phyloP scores from a whole-genome alignment of 257 asterid genomes.

The Vinca minor region DNA sequence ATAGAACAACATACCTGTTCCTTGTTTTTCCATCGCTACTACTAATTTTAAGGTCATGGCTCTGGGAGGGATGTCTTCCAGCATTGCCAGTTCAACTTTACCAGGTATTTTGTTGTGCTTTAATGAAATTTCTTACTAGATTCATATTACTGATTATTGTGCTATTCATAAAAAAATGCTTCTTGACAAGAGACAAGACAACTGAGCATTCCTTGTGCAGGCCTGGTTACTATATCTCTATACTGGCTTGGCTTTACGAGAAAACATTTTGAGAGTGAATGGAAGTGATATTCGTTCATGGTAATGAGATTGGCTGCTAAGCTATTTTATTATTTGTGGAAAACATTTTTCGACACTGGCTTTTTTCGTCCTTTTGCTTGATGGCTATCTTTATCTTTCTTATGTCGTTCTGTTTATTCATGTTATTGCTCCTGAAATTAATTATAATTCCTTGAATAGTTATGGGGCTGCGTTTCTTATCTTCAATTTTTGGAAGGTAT shows the following conservation, averaged over 20 bases:
- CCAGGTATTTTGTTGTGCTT: constrained; percentile 43
- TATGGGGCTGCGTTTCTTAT: too few relatives aligned
- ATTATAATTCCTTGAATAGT: not conserved
- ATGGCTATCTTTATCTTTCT: not conserved
- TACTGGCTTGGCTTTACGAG: constrained; percentile 92
- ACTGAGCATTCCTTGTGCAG: constrained; percentile 29
- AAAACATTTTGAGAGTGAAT: constrained; percentile 84
- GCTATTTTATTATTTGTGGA: not conserved
- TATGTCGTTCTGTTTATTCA: not conserved
- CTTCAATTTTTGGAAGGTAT: too few relatives aligned
- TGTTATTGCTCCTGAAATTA: not conserved
- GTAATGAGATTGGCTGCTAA: constrained; percentile 32
- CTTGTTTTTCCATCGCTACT: constrained; percentile 67
- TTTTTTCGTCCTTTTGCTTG: not conserved
- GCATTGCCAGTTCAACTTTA: constrained; percentile 95
- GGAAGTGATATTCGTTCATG: constrained; percentile 98
- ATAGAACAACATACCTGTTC: constrained; percentile 79
- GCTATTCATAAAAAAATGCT: not conserved
- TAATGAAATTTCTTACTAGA: too few relatives aligned
- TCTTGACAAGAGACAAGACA: not conserved
- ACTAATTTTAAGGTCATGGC: constrained; percentile 58
- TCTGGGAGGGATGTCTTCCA: constrained; percentile 90
- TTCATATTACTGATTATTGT: not conserved
- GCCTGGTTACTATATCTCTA: constrained; percentile 96
- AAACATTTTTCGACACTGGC: not conserved